Conservation (phyloP, 306 rosid genomes). For the Senna siamea region DNA sequence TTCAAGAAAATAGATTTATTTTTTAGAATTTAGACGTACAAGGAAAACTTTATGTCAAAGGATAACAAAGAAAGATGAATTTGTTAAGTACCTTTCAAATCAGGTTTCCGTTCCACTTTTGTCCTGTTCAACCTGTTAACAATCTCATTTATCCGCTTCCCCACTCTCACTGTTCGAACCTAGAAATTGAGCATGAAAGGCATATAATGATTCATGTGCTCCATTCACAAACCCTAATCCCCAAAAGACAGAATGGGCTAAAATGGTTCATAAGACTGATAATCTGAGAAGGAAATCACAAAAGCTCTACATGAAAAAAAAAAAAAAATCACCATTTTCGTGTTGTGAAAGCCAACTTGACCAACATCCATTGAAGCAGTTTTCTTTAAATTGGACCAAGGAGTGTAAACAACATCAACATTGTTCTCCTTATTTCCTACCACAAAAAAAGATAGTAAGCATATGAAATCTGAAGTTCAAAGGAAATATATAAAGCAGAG, state of each 20-base stretch:
- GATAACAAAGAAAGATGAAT: constrained; percentile 21
- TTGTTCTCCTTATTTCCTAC: constrained; percentile 96
- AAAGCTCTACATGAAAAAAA: neutral
- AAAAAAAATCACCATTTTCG: constrained; percentile 67
- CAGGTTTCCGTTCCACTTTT: constrained; percentile 90
- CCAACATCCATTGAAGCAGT: constrained; percentile 98
- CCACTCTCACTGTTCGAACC: constrained; percentile 92
- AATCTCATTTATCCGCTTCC: constrained; percentile 90
- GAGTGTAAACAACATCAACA: constrained; percentile 92
- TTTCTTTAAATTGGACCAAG: constrained; percentile 98
- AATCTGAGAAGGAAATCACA: constrained; percentile 13
- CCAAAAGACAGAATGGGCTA: neutral
- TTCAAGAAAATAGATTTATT: neutral
- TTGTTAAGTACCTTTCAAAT: constrained; percentile 77
- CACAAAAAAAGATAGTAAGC: constrained; percentile 24
- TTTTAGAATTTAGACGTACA: neutral
- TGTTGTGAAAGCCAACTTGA: constrained; percentile 90
- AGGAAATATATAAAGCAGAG: too few relatives aligned
- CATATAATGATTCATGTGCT: constrained; percentile 33
- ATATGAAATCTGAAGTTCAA: neutral
- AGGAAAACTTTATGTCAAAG: neutral
- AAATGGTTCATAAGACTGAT: neutral
- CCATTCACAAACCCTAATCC: neutral
- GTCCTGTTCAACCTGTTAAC: constrained; percentile 88
- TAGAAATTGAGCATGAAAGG: constrained; percentile 41